Percentiles rank a stretch among this genome's conserved stretches.
Conservation (phyloP, 768 basidiomycete species). For the Lentinula sp. region DNA sequence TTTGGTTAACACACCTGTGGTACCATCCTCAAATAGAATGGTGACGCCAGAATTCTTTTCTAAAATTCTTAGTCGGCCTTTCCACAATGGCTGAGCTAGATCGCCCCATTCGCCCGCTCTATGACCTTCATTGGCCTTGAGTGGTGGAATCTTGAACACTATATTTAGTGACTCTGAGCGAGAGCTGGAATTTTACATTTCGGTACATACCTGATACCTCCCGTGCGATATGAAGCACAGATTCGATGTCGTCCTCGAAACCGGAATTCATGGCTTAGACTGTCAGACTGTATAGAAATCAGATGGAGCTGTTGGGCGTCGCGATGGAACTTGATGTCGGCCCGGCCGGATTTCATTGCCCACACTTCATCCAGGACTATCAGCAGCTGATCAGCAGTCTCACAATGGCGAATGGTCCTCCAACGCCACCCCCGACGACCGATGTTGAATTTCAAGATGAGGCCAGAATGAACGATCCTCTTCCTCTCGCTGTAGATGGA, state of each 20-base stretch:
- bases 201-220: conserved; percentile 72
- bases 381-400: conserved; percentile 8
- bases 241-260: conserved; percentile 78
- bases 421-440: conserved; percentile 58
- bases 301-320: not conserved
- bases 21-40: conserved; percentile 75
- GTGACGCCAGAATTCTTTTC: conserved; percentile 67
- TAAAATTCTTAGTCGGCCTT: conserved; percentile 81
- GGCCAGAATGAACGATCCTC: conserved; percentile 22
- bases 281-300: not conserved
- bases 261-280: conserved; percentile 36
- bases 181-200: conserved; percentile 9
- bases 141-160: conserved; percentile 91
- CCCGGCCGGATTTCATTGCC: not conserved
- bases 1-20: conserved; percentile 54
- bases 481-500: not conserved
- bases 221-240: conserved; percentile 82
- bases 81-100: conserved; percentile 80
- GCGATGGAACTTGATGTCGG: not conserved
- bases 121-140: conserved; percentile 84
- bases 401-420: conserved; percentile 48
- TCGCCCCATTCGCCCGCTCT: conserved; percentile 93
- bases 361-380: not conserved
- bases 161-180: conserved; percentile 4
- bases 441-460: conserved; percentile 52